A percentile compares a stretch with the other conserved stretches of the same genome.
phyloP scores from a whole-genome alignment of 1,139 yeast species.

The Blastobotrys apis region DNA sequence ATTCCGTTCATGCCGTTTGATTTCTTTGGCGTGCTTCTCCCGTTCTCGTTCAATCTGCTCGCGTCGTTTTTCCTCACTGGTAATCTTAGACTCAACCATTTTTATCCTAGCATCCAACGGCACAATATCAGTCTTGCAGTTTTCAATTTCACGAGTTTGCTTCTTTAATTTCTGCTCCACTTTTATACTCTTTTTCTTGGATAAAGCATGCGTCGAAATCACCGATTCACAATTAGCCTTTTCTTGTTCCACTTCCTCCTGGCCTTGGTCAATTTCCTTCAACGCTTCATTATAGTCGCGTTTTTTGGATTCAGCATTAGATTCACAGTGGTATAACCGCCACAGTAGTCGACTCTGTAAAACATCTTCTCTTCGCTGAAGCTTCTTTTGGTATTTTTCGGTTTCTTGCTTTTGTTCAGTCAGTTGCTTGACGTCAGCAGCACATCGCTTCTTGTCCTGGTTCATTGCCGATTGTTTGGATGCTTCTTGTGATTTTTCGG shows the following conservation, averaged over 20 bases:
- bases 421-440: slow-evolving; percentile 75
- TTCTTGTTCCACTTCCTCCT: slow-evolving; percentile 27
- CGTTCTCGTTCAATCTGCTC: slow-evolving; percentile 52
- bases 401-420: slow-evolving; percentile 74
- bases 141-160: slow-evolving; percentile 43
- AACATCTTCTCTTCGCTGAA: slow-evolving; percentile 43
- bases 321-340: slow-evolving; percentile 63
- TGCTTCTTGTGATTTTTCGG: slow-evolving; percentile 54
- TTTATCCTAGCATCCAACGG: slow-evolving; percentile 55
- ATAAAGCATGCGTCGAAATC: slow-evolving; percentile 20
- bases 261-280: slow-evolving; percentile 32
- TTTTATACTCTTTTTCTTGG: slow-evolving; percentile 36
- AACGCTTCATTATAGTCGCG: slow-evolving; percentile 21
- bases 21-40: slow-evolving; percentile 46
- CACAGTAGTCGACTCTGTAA: slow-evolving; percentile 54
- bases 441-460: slow-evolving; percentile 66
- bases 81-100: slow-evolving; percentile 46
- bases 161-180: slow-evolving; percentile 41
- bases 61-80: slow-evolving; percentile 48
- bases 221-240: slow-evolving; percentile 18
- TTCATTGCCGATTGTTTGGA: slow-evolving; percentile 62
- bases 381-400: slow-evolving; percentile 57
- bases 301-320: slow-evolving; percentile 33
- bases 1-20: slow-evolving; percentile 45
- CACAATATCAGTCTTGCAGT: slow-evolving; percentile 47